These are phyloP conservation scores for Termitomyces eurrhizus DNA, from an alignment of 768 basidiomycete species.

Conservation along the genomic window DNA sequence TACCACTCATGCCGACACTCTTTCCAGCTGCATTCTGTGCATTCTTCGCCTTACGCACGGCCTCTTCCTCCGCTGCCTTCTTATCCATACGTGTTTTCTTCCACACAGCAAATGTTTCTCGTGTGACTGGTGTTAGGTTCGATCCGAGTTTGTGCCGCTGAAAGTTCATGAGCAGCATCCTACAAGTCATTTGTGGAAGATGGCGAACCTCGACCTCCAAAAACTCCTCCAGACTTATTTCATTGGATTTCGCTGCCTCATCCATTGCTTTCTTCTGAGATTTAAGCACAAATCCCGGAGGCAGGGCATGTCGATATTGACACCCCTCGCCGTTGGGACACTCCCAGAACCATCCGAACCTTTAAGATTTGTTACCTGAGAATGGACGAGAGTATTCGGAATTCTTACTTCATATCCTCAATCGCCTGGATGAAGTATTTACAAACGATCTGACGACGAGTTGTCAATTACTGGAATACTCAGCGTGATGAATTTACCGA, in stretches of 20 bases:
- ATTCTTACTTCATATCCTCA: slow-evolving; percentile 72
- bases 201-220: slow-evolving; percentile 86
- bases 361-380: slow-evolving; percentile 16
- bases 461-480: neutral
- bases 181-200: neutral
- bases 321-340: slow-evolving; percentile 87
- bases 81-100: slow-evolving; percentile 94
- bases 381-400: neutral
- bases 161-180: neutral
- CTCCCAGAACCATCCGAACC: slow-evolving; percentile 96
- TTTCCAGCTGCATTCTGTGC: slow-evolving; percentile 83
- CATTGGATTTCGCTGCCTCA: slow-evolving; percentile 84
- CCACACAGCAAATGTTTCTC: slow-evolving; percentile 89
- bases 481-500: slow-evolving; percentile 27
- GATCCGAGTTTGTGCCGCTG: slow-evolving; percentile 92
- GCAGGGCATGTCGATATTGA: slow-evolving; percentile 93
- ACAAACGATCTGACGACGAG: slow-evolving; percentile 79
- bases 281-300: slow-evolving; percentile 93
- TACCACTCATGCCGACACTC: slow-evolving; percentile 88
- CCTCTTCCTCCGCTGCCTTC: slow-evolving; percentile 88
- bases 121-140: slow-evolving; percentile 90
- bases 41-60: slow-evolving; percentile 76
- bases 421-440: slow-evolving; percentile 97
- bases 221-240: slow-evolving; percentile 94
- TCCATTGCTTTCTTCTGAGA: slow-evolving; percentile 90